Conservation (phyloP, 106 monocot genomes). For the Allium fistulosum region DNA sequence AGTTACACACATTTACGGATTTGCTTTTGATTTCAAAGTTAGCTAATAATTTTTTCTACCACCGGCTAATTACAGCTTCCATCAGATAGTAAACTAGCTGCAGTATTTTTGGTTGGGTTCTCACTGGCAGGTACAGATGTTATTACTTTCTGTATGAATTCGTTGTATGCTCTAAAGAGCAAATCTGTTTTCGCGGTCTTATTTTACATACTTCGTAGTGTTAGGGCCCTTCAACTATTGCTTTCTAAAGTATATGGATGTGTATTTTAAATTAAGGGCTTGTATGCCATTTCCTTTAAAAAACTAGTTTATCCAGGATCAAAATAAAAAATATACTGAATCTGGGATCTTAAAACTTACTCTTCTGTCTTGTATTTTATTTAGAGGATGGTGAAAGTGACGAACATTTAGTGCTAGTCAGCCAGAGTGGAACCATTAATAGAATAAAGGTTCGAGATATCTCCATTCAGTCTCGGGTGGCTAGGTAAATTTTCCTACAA, state of each 20-base stretch:
- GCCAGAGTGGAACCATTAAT: slow-evolving; percentile 93
- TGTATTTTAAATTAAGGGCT: too few species aligned
- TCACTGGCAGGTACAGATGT: slow-evolving; percentile 56
- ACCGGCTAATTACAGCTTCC: slow-evolving; percentile 39
- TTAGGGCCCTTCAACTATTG: too few species aligned
- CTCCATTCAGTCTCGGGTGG: slow-evolving; percentile 64
- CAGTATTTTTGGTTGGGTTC: slow-evolving; percentile 89
- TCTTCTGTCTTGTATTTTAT: background rate
- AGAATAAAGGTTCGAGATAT: slow-evolving; percentile 97
- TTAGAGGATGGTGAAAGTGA: slow-evolving; percentile 92
- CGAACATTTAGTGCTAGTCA: slow-evolving; percentile 88
- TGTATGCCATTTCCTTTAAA: too few species aligned
- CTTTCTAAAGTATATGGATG: too few species aligned
- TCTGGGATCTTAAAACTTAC: background rate
- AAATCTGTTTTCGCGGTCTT: background rate
- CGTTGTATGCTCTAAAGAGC: background rate
- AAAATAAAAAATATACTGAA: too few species aligned
- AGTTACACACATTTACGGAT: too few species aligned
- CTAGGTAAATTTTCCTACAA: slow-evolving; percentile 36
- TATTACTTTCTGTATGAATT: background rate
- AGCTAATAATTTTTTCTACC: background rate
- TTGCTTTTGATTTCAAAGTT: too few species aligned
- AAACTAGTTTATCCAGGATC: too few species aligned
- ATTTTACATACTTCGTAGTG: too few species aligned
- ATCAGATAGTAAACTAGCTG: slow-evolving; percentile 67